These are phyloP conservation scores for Phyllosticta capitalensis DNA, from an alignment of 2,329 filamentous ascomycete genomes.

Conservation along the genomic window DNA sequence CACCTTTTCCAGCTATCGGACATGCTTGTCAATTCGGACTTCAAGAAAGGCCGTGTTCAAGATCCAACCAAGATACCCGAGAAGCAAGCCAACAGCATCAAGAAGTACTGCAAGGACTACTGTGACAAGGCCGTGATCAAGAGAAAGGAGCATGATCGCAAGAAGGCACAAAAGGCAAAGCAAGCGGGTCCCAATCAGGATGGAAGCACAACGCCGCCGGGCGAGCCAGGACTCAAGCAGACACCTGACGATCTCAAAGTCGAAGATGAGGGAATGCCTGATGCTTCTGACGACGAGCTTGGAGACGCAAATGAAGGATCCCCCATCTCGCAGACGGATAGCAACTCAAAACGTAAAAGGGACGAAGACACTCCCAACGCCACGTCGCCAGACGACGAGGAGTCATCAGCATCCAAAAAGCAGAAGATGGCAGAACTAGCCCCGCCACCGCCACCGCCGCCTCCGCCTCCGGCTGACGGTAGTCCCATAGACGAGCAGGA, in stretches of 20 bases:
- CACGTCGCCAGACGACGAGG: constrained; percentile 13
- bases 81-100: constrained; percentile 74
- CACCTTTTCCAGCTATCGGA: constrained; percentile 46
- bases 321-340: constrained; percentile 15
- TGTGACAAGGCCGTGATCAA: constrained; percentile 79
- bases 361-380: constrained; percentile 18
- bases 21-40: constrained; percentile 85
- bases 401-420: constrained; percentile 23
- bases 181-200: constrained; percentile 11
- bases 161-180: constrained; percentile 43
- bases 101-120: constrained; percentile 73
- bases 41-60: constrained; percentile 76
- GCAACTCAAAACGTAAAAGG: constrained; percentile 27
- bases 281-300: constrained; percentile 16
- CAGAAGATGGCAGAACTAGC: constrained; percentile 23
- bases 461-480: constrained; percentile 25
- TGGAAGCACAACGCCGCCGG: constrained; percentile 8
- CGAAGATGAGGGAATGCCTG: constrained; percentile 17
- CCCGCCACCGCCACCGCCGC: constrained; percentile 33
- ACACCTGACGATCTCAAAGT: constrained; percentile 4
- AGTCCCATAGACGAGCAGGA: constrained; percentile 19
- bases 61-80: constrained; percentile 69
- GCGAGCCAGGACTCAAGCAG: neutral
- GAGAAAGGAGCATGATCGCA: constrained; percentile 48
- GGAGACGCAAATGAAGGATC: constrained; percentile 13